These are phyloP conservation scores for Haplosporangium sp. DNA, from an alignment of 371 early-diverging fungal genomes.

Conservation along the genomic window DNA sequence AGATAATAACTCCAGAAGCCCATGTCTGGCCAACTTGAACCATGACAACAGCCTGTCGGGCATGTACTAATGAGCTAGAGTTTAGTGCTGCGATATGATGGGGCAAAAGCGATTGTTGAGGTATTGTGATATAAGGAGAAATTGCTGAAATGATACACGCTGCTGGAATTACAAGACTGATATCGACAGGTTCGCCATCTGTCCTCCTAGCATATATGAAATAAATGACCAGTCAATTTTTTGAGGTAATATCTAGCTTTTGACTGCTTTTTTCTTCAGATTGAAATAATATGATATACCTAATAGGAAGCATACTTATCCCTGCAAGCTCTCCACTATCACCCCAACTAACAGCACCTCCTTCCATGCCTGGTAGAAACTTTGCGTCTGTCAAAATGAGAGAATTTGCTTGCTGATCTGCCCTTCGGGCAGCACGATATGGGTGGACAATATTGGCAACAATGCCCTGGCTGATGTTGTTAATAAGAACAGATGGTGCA, in stretches of 20 bases:
- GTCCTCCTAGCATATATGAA: slow-evolving; percentile 32
- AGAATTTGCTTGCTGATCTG: slow-evolving; percentile 40
- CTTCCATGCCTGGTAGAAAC: slow-evolving; percentile 57
- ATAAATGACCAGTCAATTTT: not conserved
- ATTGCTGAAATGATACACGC: slow-evolving; percentile 51
- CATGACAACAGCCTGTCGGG: slow-evolving; percentile 53
- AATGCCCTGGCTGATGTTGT: slow-evolving; percentile 55
- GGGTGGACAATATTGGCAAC: slow-evolving; percentile 53
- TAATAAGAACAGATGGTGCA: slow-evolving; percentile 52
- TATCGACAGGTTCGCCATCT: slow-evolving; percentile 56
- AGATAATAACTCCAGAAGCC: slow-evolving; percentile 55
- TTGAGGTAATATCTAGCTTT: no score
- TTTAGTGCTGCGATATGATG: slow-evolving; percentile 34
- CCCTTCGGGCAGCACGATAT: slow-evolving; percentile 40
- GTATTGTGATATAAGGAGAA: slow-evolving; percentile 38
- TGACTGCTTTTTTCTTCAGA: no score
- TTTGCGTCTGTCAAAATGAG: slow-evolving; percentile 52
- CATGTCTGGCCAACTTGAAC: slow-evolving; percentile 55
- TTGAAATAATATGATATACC: slow-evolving; percentile 13
- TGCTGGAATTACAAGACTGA: slow-evolving; percentile 51
- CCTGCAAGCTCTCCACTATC: slow-evolving; percentile 52
- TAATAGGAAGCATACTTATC: slow-evolving; percentile 51
- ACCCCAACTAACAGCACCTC: slow-evolving; percentile 53
- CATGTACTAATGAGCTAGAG: slow-evolving; percentile 26
- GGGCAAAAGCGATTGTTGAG: slow-evolving; percentile 28